Evolutionary conservation across 306 rosid species (phyloP).

Genomic region (Fragaria nilgerrensis): DNA sequence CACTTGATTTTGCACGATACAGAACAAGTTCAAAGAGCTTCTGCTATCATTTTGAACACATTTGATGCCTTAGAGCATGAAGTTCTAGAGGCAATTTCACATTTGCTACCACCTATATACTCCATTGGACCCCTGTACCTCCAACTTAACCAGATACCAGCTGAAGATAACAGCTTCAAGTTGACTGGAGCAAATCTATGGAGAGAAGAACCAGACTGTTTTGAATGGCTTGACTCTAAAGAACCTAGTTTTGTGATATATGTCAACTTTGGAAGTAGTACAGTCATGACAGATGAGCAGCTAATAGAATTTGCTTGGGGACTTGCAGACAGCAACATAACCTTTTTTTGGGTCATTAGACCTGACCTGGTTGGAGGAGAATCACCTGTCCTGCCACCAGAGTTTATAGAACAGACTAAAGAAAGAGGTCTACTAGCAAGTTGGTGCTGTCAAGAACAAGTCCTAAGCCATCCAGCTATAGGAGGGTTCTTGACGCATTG

Average conservation of each 20-base stretch:
- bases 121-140: constrained; percentile 57
- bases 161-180: constrained; percentile 9
- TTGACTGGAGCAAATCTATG: constrained; percentile 56
- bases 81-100: constrained; percentile 31
- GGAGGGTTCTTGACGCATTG: constrained; percentile 62
- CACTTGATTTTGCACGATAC: background rate
- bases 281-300: constrained; percentile 49
- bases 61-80: constrained; percentile 48
- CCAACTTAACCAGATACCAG: constrained; percentile 19
- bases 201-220: constrained; percentile 51
- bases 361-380: constrained; percentile 51
- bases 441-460: constrained; percentile 70
- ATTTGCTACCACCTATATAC: constrained; percentile 45
- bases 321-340: constrained; percentile 42
- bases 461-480: constrained; percentile 42
- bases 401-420: constrained; percentile 38
- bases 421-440: constrained; percentile 35
- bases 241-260: constrained; percentile 24
- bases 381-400: constrained; percentile 31
- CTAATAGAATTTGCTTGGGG: constrained; percentile 69
- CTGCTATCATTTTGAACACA: constrained; percentile 58
- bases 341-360: constrained; percentile 53
- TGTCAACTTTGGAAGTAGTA: constrained; percentile 41
- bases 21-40: constrained; percentile 33
- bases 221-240: constrained; percentile 50